Percentiles rank a stretch among this genome's conserved stretches.
Evolutionary conservation across 192 early-diverging fungal species (phyloP).

Genomic region (Spinellus fusiger): DNA sequence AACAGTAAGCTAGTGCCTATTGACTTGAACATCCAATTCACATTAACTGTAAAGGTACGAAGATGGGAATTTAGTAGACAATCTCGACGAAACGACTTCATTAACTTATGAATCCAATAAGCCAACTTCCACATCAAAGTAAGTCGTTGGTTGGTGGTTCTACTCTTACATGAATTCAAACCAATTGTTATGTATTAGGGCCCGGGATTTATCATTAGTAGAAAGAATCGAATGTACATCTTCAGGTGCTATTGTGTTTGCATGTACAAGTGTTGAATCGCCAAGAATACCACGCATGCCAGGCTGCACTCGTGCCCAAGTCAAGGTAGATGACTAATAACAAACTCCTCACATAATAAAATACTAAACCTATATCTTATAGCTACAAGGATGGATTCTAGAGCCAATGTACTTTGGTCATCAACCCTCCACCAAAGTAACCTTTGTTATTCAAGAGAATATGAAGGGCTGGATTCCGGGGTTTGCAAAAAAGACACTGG

Average conservation of each 20-base stretch:
- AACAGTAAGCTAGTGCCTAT: constrained; percentile 26
- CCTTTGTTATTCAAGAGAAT: constrained; percentile 47
- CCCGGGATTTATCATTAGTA: constrained; percentile 37
- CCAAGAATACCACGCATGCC: constrained; percentile 44
- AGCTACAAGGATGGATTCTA: constrained; percentile 52
- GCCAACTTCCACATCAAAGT: constrained; percentile 32
- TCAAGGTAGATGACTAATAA: constrained; percentile 24
- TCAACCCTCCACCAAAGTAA: constrained; percentile 42
- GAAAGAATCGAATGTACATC: constrained; percentile 41
- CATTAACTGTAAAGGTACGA: constrained; percentile 26
- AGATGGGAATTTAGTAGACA: constrained; percentile 34
- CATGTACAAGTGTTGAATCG: constrained; percentile 44
- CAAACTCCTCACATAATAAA: background rate
- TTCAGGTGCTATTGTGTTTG: constrained; percentile 50
- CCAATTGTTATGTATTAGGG: constrained; percentile 8
- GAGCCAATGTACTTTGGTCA: constrained; percentile 42
- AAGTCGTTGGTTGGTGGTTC: constrained; percentile 6
- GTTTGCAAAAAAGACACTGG: constrained; percentile 48
- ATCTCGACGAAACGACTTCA: constrained; percentile 33
- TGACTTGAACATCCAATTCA: background rate
- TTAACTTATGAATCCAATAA: constrained; percentile 43
- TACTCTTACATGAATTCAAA: background rate
- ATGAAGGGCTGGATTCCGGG: constrained; percentile 50
- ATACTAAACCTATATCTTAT: constrained; percentile 4
- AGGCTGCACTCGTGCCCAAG: constrained; percentile 40